Percentiles rank a stretch among this genome's conserved stretches.
These are phyloP conservation scores for Nematocida parisii DNA, from an alignment of 371 early-diverging fungal genomes.

Conservation along the genomic window DNA sequence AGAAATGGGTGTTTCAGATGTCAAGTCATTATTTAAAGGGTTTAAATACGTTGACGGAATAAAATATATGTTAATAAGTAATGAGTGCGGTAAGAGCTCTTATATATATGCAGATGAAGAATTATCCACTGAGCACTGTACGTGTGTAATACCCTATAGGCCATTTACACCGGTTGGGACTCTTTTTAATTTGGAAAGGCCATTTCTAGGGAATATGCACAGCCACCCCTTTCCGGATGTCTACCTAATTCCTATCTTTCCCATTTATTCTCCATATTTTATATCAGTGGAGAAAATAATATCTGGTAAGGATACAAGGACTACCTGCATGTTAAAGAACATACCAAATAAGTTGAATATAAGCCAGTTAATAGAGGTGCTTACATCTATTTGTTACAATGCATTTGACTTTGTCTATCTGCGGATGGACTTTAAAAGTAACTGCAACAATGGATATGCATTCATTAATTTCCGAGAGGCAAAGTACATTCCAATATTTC, in stretches of 20 bases:
- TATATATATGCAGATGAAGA: constrained; percentile 21
- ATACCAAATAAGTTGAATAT: constrained; percentile 82
- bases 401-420: constrained; percentile 81
- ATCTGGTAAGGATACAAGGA: constrained; percentile 72
- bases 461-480: constrained; percentile 79
- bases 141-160: constrained; percentile 1
- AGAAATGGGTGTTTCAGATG: constrained; percentile 48
- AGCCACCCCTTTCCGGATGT: background rate
- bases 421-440: constrained; percentile 80
- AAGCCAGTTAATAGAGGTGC: constrained; percentile 76
- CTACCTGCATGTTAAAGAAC: constrained; percentile 83
- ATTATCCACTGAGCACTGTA: constrained; percentile 7
- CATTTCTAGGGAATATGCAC: background rate
- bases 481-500: constrained; percentile 73
- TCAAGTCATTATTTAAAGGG: constrained; percentile 39
- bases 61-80: constrained; percentile 28
- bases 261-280: constrained; percentile 22
- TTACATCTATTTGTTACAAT: constrained; percentile 76
- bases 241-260: constrained; percentile 17
- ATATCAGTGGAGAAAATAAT: constrained; percentile 48
- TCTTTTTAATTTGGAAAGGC: constrained; percentile 4
- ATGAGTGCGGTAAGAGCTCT: background rate
- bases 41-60: constrained; percentile 42
- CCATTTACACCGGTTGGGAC: constrained; percentile 39
- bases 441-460: constrained; percentile 80